Evolutionary conservation across 2,329 filamentous ascomycete species (phyloP), one percentile per base, ranked within the genome.

Genomic region (Sporothrix variecibatus): DNA sequence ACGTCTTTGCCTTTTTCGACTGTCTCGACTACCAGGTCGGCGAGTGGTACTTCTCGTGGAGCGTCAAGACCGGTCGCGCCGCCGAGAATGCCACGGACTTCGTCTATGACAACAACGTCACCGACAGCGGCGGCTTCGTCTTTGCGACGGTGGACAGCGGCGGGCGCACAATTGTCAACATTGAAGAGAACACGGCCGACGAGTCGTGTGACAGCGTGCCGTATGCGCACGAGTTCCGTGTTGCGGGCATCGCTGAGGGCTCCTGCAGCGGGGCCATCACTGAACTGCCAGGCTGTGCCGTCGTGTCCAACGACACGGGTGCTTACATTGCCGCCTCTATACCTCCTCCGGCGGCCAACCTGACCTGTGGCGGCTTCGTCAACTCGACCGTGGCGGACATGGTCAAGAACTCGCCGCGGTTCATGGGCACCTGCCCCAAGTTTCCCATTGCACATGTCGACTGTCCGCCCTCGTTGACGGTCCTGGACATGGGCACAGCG

Each of bases 141-240:
- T 67, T 67, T 67, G 64, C 38, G 23, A 67, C 64, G 20, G 64
- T 67, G 20, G n/a, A 28, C 40, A 20, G 15, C 64, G 64, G 64
- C 40, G 64, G 64, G 11, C 38, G 43, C 20, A 12, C 43, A 15
- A 49, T 49, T 9, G 64, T 49, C 43, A 49, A 67, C 26, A 43
- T 67, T 20, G 64, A 49, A 8, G 40, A 28, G 23, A 31, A 31
- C 64, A 67, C 64, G 40, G 28, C 12, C 23, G 6, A 49, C 40
- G n/a, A 26, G 15, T 46, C 43, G 8, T 67, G 64, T 23, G 23
- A 49, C 17, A 28, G 23, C 12, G 64, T 67, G 64, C 64, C 64
- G 12, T 67, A 67, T 15, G n/a, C 23, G 11, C 64, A 49, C 64
- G 40, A 49, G 23, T 46, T 67, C 26, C 11, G 26, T 4, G 43